Evolutionary conservation across 2,329 filamentous ascomycete genomes (phyloP).

Genomic region (Fusarium sterilihyphosum): DNA sequence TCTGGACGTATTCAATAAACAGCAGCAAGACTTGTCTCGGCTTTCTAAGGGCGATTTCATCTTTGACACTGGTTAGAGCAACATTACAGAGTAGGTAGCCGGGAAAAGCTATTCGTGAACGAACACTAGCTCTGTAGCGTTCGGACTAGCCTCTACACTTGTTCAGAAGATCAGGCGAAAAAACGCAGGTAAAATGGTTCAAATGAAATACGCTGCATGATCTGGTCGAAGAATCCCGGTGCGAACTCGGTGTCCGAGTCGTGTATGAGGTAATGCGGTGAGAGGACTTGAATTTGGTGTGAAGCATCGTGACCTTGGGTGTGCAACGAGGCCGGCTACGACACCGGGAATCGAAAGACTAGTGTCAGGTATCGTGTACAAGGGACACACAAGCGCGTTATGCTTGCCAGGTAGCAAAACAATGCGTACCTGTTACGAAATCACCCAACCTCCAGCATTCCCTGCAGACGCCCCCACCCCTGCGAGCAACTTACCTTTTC

Average conservation of each 20-base stretch:
- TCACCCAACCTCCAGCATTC: constrained; percentile 39
- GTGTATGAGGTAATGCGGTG: constrained; percentile 47
- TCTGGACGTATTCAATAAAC: neutral
- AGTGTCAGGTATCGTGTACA: constrained; percentile 32
- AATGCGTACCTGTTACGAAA: constrained; percentile 41
- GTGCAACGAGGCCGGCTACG: constrained; percentile 39
- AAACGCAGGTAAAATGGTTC: constrained; percentile 22
- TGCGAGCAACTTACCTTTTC: constrained; percentile 23
- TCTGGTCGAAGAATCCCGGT: constrained; percentile 41
- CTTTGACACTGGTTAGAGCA: neutral
- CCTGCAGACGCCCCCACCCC: constrained; percentile 35
- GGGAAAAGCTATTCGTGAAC: constrained; percentile 19
- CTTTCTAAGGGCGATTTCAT: neutral
- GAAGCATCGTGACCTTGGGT: constrained; percentile 41
- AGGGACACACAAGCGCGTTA: neutral
- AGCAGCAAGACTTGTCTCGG: constrained; percentile 13
- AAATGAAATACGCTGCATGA: constrained; percentile 40
- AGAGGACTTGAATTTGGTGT: constrained; percentile 41
- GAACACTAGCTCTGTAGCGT: constrained; percentile 29
- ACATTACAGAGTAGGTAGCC: neutral
- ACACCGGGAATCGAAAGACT: constrained; percentile 38
- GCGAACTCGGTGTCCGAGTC: constrained; percentile 43
- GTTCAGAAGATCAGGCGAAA: constrained; percentile 37
- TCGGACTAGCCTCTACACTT: constrained; percentile 30
- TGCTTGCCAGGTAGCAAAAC: constrained; percentile 14